Conservation (phyloP, 2,329 filamentous ascomycete genomes). For the Orbilia javanica region DNA sequence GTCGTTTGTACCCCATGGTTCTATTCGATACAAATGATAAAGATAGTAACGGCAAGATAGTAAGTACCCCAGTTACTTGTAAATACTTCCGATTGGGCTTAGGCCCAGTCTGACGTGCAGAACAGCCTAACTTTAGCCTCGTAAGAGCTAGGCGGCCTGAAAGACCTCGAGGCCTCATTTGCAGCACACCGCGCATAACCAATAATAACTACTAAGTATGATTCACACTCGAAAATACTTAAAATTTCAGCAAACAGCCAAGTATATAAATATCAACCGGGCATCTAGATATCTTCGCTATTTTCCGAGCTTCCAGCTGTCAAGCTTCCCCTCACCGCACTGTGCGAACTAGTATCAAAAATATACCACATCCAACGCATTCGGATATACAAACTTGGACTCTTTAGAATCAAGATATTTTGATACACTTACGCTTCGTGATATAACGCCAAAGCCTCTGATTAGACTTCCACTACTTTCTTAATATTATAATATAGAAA, state of each 20-base stretch:
- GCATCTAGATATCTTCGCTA: not conserved
- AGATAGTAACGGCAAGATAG: too few species aligned
- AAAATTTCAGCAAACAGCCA: not conserved
- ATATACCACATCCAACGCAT: conserved; percentile 54
- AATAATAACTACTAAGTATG: not conserved
- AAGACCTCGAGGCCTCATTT: too few species aligned
- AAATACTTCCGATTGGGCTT: not conserved
- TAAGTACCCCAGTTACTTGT: too few species aligned
- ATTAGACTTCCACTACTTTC: not conserved
- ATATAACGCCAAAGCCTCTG: not conserved
- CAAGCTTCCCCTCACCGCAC: conserved; percentile 1
- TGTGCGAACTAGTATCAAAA: conserved; percentile 40
- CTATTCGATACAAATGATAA: too few species aligned
- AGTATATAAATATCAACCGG: conserved; percentile 16
- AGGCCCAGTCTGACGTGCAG: not conserved
- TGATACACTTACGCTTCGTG: not conserved
- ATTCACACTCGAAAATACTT: not conserved
- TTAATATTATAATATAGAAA: too few species aligned
- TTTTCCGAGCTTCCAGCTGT: not conserved
- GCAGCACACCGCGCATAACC: not conserved
- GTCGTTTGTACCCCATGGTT: not conserved
- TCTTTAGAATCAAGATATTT: not conserved
- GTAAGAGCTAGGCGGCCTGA: not conserved
- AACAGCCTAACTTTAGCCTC: not conserved
- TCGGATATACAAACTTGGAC: too few species aligned